Evolutionary conservation across 2,329 filamentous ascomycete genomes (phyloP).

Genomic region (Coccinonectria pachysandricola): DNA sequence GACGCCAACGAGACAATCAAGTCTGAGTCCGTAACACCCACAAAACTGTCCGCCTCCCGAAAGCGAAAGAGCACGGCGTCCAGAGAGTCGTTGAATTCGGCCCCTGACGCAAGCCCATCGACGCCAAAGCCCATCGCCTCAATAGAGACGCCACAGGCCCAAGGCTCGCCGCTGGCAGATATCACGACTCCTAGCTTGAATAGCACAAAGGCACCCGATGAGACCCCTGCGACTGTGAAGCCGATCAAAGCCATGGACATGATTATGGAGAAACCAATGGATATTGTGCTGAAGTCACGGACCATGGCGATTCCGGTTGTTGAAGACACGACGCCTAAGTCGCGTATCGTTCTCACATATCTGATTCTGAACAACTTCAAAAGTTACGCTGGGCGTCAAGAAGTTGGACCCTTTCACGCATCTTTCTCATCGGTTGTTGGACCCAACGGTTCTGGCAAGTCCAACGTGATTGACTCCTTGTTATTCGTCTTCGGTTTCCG

Average conservation of each 20-base stretch:
- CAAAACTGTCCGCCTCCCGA: conserved; percentile 40
- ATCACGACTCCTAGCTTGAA: conserved; percentile 61
- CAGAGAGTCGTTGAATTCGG: conserved; percentile 28
- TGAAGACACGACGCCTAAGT: conserved; percentile 66
- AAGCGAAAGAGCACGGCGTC: conserved; percentile 56
- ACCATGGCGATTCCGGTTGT: conserved; percentile 57
- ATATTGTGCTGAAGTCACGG: conserved; percentile 82
- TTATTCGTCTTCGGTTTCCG: conserved; percentile 99
- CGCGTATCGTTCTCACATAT: conserved; percentile 86
- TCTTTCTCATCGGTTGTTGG: conserved; percentile 98
- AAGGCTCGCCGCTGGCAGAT: conserved; percentile 55
- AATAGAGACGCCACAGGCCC: conserved; percentile 41
- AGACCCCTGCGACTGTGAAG: conserved; percentile 40
- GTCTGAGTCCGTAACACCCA: conserved; percentile 22
- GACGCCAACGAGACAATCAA: conserved; percentile 25
- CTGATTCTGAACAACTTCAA: conserved; percentile 95
- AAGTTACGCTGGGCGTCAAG: conserved; percentile 90
- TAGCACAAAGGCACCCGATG: conserved; percentile 17
- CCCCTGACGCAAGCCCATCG: conserved; percentile 29
- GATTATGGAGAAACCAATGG: conserved; percentile 79
- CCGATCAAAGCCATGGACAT: conserved; percentile 69
- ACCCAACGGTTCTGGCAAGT: conserved; percentile 96
- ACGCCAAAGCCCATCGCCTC: conserved; percentile 45
- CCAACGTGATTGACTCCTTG: conserved; percentile 95
- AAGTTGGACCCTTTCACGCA: conserved; percentile 91